Percentiles rank a stretch among this genome's conserved stretches.
These are phyloP conservation scores for Wickerhamiella domercqiae DNA, from an alignment of 805 yeast species.

Conservation along the genomic window DNA sequence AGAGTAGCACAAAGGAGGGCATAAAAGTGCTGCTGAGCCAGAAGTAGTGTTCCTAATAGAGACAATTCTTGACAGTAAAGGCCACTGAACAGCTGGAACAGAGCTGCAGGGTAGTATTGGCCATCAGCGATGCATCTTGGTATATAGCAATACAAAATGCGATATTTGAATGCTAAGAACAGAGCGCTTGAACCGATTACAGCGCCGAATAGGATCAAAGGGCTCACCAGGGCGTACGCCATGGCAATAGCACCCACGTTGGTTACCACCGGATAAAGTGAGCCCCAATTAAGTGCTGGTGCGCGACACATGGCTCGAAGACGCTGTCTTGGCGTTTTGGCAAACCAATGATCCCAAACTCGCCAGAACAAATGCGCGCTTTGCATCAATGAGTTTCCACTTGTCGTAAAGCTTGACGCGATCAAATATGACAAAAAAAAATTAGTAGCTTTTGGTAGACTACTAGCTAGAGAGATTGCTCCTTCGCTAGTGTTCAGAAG, in stretches of 20 bases:
- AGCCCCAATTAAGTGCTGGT: constrained; percentile 55
- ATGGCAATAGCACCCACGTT: constrained; percentile 66
- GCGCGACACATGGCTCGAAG: constrained; percentile 31
- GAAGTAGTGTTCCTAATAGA: constrained; percentile 57
- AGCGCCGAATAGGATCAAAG: constrained; percentile 51
- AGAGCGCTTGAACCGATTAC: constrained; percentile 41
- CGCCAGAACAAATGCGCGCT: constrained; percentile 35
- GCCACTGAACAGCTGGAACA: constrained; percentile 66
- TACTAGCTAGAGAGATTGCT: constrained; percentile 49
- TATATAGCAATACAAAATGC: constrained; percentile 36
- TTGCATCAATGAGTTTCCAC: constrained; percentile 57
- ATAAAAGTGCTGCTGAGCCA: constrained; percentile 38
- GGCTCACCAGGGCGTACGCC: constrained; percentile 66
- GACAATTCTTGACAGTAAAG: constrained; percentile 68
- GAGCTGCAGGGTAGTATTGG: constrained; percentile 52
- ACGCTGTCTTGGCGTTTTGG: constrained; percentile 46
- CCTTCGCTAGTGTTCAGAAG: constrained; percentile 18
- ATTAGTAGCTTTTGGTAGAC: constrained; percentile 73
- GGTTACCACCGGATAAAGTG: constrained; percentile 60
- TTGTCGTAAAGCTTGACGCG: constrained; percentile 58
- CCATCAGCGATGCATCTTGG: constrained; percentile 32
- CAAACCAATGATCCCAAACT: constrained; percentile 26
- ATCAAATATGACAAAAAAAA: constrained; percentile 69
- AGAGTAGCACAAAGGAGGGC: constrained; percentile 39
- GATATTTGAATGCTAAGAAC: constrained; percentile 54